Evolutionary conservation across 1,284 basidiomycete genomes (phyloP).

Genomic region (Blastosporella zonata): DNA sequence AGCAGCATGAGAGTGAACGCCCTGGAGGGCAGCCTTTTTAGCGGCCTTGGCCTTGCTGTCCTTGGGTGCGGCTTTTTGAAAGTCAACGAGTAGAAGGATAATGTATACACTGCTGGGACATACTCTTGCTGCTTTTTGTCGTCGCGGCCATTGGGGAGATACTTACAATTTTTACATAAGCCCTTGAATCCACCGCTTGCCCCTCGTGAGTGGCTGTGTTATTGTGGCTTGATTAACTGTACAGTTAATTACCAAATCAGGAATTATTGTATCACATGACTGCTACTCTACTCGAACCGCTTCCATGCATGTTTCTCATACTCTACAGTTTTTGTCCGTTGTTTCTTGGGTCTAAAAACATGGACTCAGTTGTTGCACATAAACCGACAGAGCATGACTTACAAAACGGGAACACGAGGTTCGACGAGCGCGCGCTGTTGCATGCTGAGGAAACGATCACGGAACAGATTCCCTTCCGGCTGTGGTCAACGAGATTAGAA

Average conservation of each 20-base stretch:
- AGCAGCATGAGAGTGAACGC: slow-evolving; percentile 69
- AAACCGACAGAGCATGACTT: slow-evolving; percentile 32
- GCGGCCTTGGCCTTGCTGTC: slow-evolving; percentile 89
- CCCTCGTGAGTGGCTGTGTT: slow-evolving; percentile 18
- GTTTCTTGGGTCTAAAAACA: slow-evolving; percentile 56
- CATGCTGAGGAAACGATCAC: slow-evolving; percentile 82
- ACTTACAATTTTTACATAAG: slow-evolving; percentile 21
- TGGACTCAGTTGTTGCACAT: slow-evolving; percentile 9
- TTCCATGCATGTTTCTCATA: slow-evolving; percentile 93
- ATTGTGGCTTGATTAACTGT: slow-evolving; percentile 20
- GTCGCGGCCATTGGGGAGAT: slow-evolving; percentile 49
- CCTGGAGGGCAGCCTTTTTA: slow-evolving; percentile 96
- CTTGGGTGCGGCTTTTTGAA: slow-evolving; percentile 36
- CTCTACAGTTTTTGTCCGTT: slow-evolving; percentile 59
- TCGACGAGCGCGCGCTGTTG: slow-evolving; percentile 79
- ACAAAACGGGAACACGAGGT: slow-evolving; percentile 73
- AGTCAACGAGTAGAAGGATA: slow-evolving; percentile 9
- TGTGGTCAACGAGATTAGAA: slow-evolving; percentile 28
- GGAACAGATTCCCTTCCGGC: slow-evolving; percentile 93
- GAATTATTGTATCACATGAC: neutral
- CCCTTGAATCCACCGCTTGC: neutral
- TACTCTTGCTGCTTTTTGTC: slow-evolving; percentile 57
- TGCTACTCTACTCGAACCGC: slow-evolving; percentile 53
- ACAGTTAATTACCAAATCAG: slow-evolving; percentile 12
- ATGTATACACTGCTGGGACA: neutral